Conservation (phyloP, 208 protist species). For the Crithidia sp. region DNA sequence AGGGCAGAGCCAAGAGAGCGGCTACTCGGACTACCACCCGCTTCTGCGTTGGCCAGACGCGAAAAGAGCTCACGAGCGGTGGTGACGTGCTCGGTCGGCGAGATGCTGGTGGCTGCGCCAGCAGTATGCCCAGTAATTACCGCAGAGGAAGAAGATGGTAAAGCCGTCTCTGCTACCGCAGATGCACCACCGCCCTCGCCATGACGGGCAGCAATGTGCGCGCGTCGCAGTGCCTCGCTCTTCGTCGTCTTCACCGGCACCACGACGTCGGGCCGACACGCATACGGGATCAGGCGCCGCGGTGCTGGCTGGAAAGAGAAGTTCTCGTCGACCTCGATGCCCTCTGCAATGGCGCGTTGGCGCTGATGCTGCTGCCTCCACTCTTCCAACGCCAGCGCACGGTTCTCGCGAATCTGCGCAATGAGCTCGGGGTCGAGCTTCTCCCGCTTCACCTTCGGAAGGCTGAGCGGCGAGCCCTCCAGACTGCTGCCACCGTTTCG, state of each 20-base stretch:
- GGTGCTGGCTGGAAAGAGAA: conserved; percentile 62
- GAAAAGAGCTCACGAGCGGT: conserved; percentile 29
- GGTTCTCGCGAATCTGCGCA: conserved; percentile 38
- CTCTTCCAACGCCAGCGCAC: conserved; percentile 43
- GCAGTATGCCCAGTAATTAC: background rate
- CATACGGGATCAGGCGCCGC: conserved; percentile 74
- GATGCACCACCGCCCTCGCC: background rate
- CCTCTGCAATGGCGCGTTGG: conserved; percentile 30
- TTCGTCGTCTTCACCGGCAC: conserved; percentile 64
- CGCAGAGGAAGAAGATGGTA: too few relatives aligned
- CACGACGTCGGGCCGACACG: conserved; percentile 65
- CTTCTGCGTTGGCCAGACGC: background rate
- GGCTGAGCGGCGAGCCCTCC: conserved; percentile 10
- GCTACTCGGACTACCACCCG: background rate
- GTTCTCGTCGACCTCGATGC: conserved; percentile 32
- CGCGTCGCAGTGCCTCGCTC: conserved; percentile 60
- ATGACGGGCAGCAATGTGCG: conserved; percentile 17
- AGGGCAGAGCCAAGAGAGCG: background rate
- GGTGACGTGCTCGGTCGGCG: background rate
- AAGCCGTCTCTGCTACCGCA: too few relatives aligned
- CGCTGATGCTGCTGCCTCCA: conserved; percentile 46
- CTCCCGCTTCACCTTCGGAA: conserved; percentile 46
- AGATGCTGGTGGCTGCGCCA: background rate
- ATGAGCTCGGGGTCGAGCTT: conserved; percentile 48
- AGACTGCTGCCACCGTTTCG: conserved; percentile 5